phyloP scores from a whole-genome alignment of 2,329 filamentous ascomycete genomes.

The Gnomoniopsis smithogilvyi region DNA sequence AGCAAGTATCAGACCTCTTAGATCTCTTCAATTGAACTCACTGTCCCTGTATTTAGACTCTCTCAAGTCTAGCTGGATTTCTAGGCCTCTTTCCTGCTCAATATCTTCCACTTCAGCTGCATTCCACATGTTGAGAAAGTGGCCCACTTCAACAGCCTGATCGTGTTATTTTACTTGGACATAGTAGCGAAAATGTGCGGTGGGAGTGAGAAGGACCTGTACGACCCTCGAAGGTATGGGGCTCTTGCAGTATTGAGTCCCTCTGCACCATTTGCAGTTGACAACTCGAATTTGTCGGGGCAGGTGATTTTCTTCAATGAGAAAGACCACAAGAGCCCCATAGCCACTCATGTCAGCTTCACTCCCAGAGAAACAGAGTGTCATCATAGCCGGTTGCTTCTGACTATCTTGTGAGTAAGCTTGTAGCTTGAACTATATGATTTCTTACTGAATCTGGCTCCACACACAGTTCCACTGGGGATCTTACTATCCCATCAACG shows the following conservation, averaged over 20 bases:
- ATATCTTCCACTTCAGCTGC: background rate
- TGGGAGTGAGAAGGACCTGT: constrained; percentile 8
- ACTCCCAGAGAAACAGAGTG: background rate
- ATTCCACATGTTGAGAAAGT: background rate
- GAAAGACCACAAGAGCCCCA: constrained; percentile 6
- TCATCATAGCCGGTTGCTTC: background rate
- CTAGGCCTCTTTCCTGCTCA: too few species aligned
- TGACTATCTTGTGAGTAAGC: constrained; percentile 12
- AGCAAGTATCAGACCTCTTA: background rate
- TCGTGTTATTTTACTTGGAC: background rate
- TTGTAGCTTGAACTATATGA: background rate
- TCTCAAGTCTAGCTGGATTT: too few species aligned
- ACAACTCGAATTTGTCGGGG: constrained; percentile 2
- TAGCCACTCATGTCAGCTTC: constrained; percentile 14
- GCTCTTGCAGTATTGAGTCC: constrained; percentile 12
- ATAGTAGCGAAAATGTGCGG: constrained; percentile 6
- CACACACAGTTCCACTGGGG: constrained; percentile 8
- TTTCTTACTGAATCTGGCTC: too few species aligned
- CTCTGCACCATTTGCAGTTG: background rate
- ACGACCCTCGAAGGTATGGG: constrained; percentile 10
- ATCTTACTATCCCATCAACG: constrained; percentile 6
- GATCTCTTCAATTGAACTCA: background rate
- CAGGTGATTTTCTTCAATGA: constrained; percentile 12
- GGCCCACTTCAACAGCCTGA: background rate
- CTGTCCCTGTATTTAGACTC: too few species aligned